These are phyloP conservation scores for Aspergillus caelatus DNA, from an alignment of 2,329 filamentous ascomycete genomes.

Conservation along the genomic window DNA sequence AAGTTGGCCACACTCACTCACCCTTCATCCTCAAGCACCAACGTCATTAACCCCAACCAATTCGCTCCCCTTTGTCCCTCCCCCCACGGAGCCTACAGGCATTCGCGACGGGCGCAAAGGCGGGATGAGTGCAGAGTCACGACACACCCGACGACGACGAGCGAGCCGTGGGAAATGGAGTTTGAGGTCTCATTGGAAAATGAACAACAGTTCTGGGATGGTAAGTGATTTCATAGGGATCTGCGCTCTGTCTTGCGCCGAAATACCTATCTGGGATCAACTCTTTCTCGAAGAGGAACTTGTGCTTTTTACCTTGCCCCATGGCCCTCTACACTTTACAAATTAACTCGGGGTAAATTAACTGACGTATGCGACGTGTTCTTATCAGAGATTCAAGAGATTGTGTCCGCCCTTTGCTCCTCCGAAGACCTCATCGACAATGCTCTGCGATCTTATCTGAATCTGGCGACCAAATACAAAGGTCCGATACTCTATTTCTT, in stretches of 20 bases:
- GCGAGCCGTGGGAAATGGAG: conserved; percentile 59
- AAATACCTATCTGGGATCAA: neutral
- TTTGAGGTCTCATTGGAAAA: conserved; percentile 73
- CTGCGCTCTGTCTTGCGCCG: conserved; percentile 22
- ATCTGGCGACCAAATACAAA: conserved; percentile 74
- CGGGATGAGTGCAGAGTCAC: conserved; percentile 41
- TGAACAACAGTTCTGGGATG: conserved; percentile 87
- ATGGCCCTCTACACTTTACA: neutral
- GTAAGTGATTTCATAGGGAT: conserved; percentile 52
- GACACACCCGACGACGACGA: conserved; percentile 37
- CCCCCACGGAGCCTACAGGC: conserved; percentile 15
- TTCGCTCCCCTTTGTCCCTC: conserved; percentile 17
- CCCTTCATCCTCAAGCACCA: neutral
- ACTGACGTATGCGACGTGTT: conserved; percentile 5
- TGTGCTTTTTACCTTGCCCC: neutral
- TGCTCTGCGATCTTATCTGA: conserved; percentile 79
- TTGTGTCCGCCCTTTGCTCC: conserved; percentile 61
- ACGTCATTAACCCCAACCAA: conserved; percentile 1
- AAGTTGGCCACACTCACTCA: neutral
- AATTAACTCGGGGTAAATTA: neutral
- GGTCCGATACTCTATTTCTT: conserved; percentile 42
- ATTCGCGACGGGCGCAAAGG: conserved; percentile 25
- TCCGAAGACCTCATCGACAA: conserved; percentile 77
- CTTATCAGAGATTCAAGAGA: conserved; percentile 65
- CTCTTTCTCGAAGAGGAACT: neutral